A percentile compares a stretch with the other conserved stretches of the same genome.
phyloP scores from a whole-genome alignment of 805 yeast genomes.

The Zygosaccharomyces bailii region DNA sequence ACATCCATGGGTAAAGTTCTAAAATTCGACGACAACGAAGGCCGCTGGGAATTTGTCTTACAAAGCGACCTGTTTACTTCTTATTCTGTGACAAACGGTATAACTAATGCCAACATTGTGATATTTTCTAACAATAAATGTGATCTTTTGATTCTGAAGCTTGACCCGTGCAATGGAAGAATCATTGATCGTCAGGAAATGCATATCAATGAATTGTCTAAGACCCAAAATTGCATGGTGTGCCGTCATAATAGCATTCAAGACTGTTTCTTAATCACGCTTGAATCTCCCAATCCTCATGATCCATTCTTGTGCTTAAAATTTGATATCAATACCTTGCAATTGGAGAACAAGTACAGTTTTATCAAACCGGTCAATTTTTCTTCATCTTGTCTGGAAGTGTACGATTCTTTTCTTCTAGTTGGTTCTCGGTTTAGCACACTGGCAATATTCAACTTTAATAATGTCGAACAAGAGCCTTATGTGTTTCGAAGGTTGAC shows the following conservation, averaged over 20 bases:
- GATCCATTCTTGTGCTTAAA: conserved; percentile 48
- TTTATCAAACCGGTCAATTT: conserved; percentile 47
- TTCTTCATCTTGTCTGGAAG: conserved; percentile 54
- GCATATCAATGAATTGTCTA: conserved; percentile 35
- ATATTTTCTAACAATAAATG: conserved; percentile 42
- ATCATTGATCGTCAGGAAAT: conserved; percentile 24
- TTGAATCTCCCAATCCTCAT: conserved; percentile 67
- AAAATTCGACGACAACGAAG: conserved; percentile 16
- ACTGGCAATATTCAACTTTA: conserved; percentile 51
- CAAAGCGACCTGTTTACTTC: conserved; percentile 33
- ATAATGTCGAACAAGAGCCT: conserved; percentile 20
- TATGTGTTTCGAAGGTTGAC: conserved; percentile 45
- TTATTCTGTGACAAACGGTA: conserved; percentile 44
- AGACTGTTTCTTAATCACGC: conserved; percentile 22
- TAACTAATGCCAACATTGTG: conserved; percentile 35
- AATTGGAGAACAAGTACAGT: conserved; percentile 19
- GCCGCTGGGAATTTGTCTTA: conserved; percentile 32
- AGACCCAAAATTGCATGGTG: conserved; percentile 50
- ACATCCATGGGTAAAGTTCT: conserved; percentile 61
- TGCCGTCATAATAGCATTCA: conserved; percentile 14
- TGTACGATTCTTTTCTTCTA: conserved; percentile 44
- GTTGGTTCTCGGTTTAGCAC: conserved; percentile 75
- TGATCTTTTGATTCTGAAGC: conserved; percentile 42
- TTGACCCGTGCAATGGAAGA: conserved; percentile 37
- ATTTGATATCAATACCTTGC: conserved; percentile 33